phyloP scores from a whole-genome alignment of 164 flowering plant species.

The Sedum album region DNA sequence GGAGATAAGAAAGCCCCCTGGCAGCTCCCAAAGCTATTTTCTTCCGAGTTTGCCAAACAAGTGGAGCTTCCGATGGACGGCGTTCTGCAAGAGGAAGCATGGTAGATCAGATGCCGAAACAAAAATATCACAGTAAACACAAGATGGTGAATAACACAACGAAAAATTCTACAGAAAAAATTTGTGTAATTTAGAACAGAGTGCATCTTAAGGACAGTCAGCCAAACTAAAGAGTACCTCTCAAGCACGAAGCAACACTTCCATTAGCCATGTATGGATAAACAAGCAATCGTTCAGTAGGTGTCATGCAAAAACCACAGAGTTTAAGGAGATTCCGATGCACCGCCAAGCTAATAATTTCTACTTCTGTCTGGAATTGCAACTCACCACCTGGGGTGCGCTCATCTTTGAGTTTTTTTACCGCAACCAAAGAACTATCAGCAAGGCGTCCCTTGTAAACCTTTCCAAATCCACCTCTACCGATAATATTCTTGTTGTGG shows the following conservation, averaged over 20 bases:
- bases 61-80: conserved; percentile 54
- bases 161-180: no score
- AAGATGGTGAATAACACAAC: no score
- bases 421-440: conserved; percentile 59
- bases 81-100: conserved; percentile 44
- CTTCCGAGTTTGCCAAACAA: conserved; percentile 79
- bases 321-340: no score
- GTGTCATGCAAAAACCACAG: conserved; percentile 75
- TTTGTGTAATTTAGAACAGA: no score
- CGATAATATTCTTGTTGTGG: conserved; percentile 52
- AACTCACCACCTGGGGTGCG: no score
- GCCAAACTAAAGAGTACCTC: no score
- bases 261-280: no score
- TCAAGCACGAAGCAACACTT: conserved; percentile 64
- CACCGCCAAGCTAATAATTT: conserved; percentile 74
- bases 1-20: conserved; percentile 85
- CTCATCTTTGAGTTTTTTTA: no score
- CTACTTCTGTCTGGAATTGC: no score
- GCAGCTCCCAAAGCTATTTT: conserved; percentile 86
- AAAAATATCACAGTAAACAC: neutral
- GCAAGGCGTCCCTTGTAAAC: no score
- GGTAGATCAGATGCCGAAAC: neutral
- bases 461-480: conserved; percentile 9
- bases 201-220: no score
- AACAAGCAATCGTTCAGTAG: conserved; percentile 56